A percentile compares a stretch with the other conserved stretches of the same genome.
These are phyloP conservation scores for Tanacetum coccineum DNA, from an alignment of 129 eudicot species.

Conservation along the genomic window DNA sequence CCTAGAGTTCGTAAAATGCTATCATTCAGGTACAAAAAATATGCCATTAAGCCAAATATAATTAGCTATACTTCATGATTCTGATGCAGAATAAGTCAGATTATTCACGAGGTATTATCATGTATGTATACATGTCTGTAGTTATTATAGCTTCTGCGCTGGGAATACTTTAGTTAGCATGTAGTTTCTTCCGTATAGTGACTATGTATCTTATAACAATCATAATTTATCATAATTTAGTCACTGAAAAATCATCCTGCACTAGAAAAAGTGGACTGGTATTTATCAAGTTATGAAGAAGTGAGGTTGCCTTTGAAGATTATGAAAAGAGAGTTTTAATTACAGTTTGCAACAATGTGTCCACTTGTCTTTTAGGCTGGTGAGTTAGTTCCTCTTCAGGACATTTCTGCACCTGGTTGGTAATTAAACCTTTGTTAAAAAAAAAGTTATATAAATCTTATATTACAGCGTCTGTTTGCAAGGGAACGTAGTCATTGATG, in stretches of 20 bases:
- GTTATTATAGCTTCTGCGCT: background rate
- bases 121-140: background rate
- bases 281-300: background rate
- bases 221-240: background rate
- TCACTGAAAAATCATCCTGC: background rate
- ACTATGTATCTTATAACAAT: background rate
- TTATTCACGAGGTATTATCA: background rate
- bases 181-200: conserved; percentile 14
- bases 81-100: conserved; percentile 15
- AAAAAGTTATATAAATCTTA: background rate
- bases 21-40: conserved; percentile 71
- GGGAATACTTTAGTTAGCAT: background rate
- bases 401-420: too few relatives aligned
- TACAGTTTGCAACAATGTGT: conserved; percentile 5
- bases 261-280: background rate
- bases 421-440: background rate
- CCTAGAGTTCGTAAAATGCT: conserved; percentile 97
- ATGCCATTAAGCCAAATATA: conserved; percentile 7
- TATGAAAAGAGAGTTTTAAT: conserved; percentile 12
- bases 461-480: background rate
- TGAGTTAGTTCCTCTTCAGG: too few relatives aligned
- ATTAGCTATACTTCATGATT: conserved; percentile 2
- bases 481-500: background rate
- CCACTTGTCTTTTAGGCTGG: conserved; percentile 6
- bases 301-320: conserved; percentile 16